These are phyloP conservation scores for Leishmania lainsoni DNA, from an alignment of 208 protist species.

Conservation along the genomic window DNA sequence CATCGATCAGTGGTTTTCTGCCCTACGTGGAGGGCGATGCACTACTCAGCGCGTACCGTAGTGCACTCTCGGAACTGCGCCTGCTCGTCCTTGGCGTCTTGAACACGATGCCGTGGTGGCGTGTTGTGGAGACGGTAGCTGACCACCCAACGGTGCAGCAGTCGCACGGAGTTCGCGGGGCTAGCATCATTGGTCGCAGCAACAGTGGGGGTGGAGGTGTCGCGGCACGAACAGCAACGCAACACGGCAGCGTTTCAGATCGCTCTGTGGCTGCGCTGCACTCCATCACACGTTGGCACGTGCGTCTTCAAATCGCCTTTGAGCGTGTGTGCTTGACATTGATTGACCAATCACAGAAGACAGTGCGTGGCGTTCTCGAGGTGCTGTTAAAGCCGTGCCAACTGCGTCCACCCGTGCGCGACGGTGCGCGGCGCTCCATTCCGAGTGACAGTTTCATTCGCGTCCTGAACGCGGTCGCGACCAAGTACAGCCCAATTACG, in stretches of 20 bases:
- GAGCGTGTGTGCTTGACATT: conserved; percentile 72
- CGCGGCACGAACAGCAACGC: neutral
- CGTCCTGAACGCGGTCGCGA: conserved; percentile 68
- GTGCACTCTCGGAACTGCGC: conserved; percentile 48
- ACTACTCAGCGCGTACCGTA: conserved; percentile 18
- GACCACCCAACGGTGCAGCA: neutral
- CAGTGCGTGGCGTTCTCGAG: conserved; percentile 72
- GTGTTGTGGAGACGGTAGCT: conserved; percentile 58
- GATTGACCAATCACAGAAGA: conserved; percentile 65
- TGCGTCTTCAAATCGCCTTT: conserved; percentile 68
- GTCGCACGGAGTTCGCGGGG: neutral
- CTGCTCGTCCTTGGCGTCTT: conserved; percentile 75
- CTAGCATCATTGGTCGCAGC: neutral
- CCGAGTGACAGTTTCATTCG: conserved; percentile 76
- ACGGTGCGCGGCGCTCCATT: conserved; percentile 54
- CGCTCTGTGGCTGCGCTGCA: conserved; percentile 16
- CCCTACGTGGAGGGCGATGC: conserved; percentile 2
- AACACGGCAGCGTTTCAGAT: neutral
- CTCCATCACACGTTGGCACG: conserved; percentile 67
- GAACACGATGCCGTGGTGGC: conserved; percentile 85
- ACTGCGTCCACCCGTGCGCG: conserved; percentile 55
- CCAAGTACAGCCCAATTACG: conserved; percentile 39
- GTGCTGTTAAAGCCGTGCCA: conserved; percentile 73
- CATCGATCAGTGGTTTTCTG: neutral
- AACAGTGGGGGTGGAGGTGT: neutral